phyloP scores from a whole-genome alignment of 306 rosid species.

The Casuarina glauca region DNA sequence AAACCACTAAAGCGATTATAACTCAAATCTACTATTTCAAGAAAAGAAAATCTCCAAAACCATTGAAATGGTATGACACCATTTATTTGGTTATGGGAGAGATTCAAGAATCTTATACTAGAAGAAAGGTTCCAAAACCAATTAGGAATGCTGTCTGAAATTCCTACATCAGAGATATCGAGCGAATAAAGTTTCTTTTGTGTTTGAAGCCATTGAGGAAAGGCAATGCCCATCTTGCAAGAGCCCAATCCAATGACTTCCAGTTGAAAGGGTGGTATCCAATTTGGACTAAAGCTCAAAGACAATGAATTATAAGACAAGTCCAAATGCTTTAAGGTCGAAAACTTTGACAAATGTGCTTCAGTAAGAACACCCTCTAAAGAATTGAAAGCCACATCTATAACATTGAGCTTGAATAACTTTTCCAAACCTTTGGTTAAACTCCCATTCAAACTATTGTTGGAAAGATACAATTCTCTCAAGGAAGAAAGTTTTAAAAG shows the following conservation, averaged over 20 bases:
- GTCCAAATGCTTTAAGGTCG: not conserved
- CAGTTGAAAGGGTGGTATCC: constrained; percentile 20
- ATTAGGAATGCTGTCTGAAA: constrained; percentile 21
- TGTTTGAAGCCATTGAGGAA: constrained; percentile 34
- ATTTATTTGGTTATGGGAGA: constrained; percentile 28
- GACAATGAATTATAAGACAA: constrained; percentile 20
- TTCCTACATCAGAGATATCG: not conserved
- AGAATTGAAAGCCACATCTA: not conserved
- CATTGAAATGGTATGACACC: constrained; percentile 17
- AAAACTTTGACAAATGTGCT: constrained; percentile 7
- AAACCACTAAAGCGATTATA: constrained; percentile 24
- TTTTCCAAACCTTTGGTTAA: not conserved
- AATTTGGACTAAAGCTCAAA: not conserved
- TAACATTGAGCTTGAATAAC: rapidly evolving
- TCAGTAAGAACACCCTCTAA: not conserved
- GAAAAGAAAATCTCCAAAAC: rapidly evolving
- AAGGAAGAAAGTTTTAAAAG: not conserved
- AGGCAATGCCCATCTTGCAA: constrained; percentile 30
- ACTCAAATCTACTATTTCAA: not conserved
- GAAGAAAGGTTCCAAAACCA: constrained; percentile 30
- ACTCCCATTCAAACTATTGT: not conserved
- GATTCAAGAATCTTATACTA: not conserved
- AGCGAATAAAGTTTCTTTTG: constrained; percentile 10
- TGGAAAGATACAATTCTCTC: not conserved
- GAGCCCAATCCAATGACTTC: not conserved